Conservation (phyloP, 2,329 filamentous ascomycete genomes). For the Fusarium neocosmosporiellum region DNA sequence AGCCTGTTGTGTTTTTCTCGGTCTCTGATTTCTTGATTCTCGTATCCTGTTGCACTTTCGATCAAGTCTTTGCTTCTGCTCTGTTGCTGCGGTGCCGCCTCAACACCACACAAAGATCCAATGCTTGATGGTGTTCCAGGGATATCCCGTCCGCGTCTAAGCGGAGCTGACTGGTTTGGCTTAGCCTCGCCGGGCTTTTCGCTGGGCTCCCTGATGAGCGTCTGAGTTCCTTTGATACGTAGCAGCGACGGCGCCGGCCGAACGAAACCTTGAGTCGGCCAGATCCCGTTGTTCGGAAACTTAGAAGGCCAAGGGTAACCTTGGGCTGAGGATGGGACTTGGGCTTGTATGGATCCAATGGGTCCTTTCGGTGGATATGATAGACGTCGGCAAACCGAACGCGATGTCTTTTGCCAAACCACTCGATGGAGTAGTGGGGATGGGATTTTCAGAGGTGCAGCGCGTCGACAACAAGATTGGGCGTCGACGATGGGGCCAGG, state of each 20-base stretch:
- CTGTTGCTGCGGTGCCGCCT: slow-evolving; percentile 13
- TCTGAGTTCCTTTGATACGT: slow-evolving; percentile 11
- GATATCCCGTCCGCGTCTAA: slow-evolving; percentile 26
- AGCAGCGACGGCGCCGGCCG: slow-evolving; percentile 24
- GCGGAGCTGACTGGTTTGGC: slow-evolving; percentile 22
- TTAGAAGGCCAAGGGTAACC: slow-evolving; percentile 31
- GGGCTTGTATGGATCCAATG: slow-evolving; percentile 31
- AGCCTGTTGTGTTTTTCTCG: neutral
- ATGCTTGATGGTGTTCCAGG: slow-evolving; percentile 17
- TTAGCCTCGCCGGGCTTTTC: slow-evolving; percentile 31
- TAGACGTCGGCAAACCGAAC: slow-evolving; percentile 9
- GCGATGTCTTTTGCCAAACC: slow-evolving; percentile 3
- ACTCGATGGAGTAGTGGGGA: slow-evolving; percentile 17
- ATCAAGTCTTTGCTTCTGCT: neutral
- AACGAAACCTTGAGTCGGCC: slow-evolving; percentile 22
- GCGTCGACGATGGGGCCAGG: slow-evolving; percentile 26
- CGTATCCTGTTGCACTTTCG: neutral
- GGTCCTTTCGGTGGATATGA: slow-evolving; percentile 8
- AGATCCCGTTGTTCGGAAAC: slow-evolving; percentile 12
- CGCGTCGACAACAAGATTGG: slow-evolving; percentile 17
- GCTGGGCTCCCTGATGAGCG: slow-evolving; percentile 21
- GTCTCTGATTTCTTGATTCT: slow-evolving; percentile 4
- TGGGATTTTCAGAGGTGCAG: slow-evolving; percentile 20
- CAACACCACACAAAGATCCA: slow-evolving; percentile 7
- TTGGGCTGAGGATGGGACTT: slow-evolving; percentile 15